phyloP scores from a whole-genome alignment of 352 stramenopile genomes.

The Phytopythium cucurbitacearum region DNA sequence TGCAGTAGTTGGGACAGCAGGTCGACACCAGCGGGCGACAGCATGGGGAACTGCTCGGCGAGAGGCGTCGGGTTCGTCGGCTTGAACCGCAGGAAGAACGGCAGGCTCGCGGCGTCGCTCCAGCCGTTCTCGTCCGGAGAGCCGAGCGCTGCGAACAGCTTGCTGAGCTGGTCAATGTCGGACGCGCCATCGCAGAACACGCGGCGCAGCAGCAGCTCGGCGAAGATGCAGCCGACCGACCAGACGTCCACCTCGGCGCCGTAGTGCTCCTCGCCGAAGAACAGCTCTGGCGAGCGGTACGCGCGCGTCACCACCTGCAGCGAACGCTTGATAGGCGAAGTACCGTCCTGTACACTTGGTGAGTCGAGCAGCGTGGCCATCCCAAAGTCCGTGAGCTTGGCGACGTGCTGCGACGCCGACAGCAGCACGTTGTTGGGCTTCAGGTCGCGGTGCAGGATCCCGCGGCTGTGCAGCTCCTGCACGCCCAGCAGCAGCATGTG shows the following conservation, averaged over 20 bases:
- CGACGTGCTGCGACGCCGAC: slow-evolving; percentile 26
- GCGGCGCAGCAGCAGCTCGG: slow-evolving; percentile 59
- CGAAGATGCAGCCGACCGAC: slow-evolving; percentile 79
- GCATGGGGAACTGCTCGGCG: slow-evolving; percentile 45
- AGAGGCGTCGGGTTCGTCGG: slow-evolving; percentile 57
- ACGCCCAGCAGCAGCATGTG: slow-evolving; percentile 64
- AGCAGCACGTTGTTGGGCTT: slow-evolving; percentile 84
- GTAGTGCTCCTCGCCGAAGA: slow-evolving; percentile 70
- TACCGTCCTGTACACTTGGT: slow-evolving; percentile 3
- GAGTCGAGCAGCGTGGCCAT: slow-evolving; percentile 46
- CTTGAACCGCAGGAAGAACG: slow-evolving; percentile 76
- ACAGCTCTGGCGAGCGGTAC: slow-evolving; percentile 72
- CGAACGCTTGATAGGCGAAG: slow-evolving; percentile 24
- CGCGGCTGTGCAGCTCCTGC: slow-evolving; percentile 42
- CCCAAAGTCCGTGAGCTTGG: slow-evolving; percentile 82
- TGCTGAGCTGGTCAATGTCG: slow-evolving; percentile 79
- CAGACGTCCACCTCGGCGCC: slow-evolving; percentile 65
- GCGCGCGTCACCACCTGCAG: slow-evolving; percentile 73
- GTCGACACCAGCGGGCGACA: slow-evolving; percentile 49
- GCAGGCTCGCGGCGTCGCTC: slow-evolving; percentile 43
- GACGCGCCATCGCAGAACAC: slow-evolving; percentile 63
- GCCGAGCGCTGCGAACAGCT: slow-evolving; percentile 62
- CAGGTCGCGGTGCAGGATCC: slow-evolving; percentile 73
- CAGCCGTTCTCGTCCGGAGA: slow-evolving; percentile 64
- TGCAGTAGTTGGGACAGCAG: slow-evolving; percentile 44